Conservation (phyloP, 208 protist species). For the Leishmania tarentolae region DNA sequence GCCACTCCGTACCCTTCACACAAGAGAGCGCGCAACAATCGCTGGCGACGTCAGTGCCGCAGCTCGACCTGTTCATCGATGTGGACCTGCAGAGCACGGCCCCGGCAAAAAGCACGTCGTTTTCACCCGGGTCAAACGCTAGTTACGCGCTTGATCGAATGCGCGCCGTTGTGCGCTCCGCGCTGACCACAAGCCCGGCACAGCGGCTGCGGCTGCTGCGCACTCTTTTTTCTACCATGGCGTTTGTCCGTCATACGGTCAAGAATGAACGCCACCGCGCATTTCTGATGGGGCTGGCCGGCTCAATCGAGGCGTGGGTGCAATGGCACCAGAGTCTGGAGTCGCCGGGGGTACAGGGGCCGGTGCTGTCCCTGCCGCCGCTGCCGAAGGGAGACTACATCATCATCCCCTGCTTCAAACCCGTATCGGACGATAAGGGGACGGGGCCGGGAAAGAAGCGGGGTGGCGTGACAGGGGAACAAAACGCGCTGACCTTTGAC, state of each 20-base stretch:
- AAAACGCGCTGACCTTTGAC: background rate
- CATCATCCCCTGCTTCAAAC: slow-evolving; percentile 46
- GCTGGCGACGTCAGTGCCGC: slow-evolving; percentile 43
- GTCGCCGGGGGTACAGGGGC: background rate
- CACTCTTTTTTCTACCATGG: background rate
- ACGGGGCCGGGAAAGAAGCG: slow-evolving; percentile 42
- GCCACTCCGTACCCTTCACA: slow-evolving; percentile 64
- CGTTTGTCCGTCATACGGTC: slow-evolving; percentile 1
- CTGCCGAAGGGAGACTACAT: slow-evolving; percentile 78
- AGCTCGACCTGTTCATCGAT: slow-evolving; percentile 50
- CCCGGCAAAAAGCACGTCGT: slow-evolving; percentile 4
- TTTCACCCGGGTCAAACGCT: slow-evolving; percentile 4
- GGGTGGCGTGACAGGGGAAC: slow-evolving; percentile 16
- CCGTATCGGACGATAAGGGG: slow-evolving; percentile 29
- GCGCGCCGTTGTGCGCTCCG: slow-evolving; percentile 9
- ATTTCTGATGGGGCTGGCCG: slow-evolving; percentile 22
- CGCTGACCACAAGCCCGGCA: background rate
- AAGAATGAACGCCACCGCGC: slow-evolving; percentile 2
- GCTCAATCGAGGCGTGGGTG: slow-evolving; percentile 18
- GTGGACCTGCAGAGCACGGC: slow-evolving; percentile 16
- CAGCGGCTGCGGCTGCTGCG: slow-evolving; percentile 19
- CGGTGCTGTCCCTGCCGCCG: slow-evolving; percentile 29
- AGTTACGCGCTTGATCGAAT: slow-evolving; percentile 9
- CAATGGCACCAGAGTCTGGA: slow-evolving; percentile 2
- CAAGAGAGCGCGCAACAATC: slow-evolving; percentile 32